These are phyloP conservation scores for Eremothecium coryli DNA, from an alignment of 1,139 yeast species.

Conservation along the genomic window DNA sequence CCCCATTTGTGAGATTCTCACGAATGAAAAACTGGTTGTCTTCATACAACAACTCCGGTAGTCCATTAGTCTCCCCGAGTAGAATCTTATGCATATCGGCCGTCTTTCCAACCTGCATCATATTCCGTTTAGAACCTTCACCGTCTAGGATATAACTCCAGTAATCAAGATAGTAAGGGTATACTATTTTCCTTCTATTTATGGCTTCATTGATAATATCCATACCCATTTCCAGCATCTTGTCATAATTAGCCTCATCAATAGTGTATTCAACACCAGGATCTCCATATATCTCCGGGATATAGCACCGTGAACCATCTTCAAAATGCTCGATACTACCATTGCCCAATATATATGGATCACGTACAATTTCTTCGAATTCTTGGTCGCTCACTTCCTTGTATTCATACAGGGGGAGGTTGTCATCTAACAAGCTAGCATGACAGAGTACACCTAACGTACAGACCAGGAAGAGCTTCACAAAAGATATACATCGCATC, in stretches of 20 bases:
- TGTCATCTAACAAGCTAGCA: no score
- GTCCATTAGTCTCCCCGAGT: background rate
- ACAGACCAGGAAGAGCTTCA: no score
- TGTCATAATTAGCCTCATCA: no score
- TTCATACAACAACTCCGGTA: conserved; percentile 19
- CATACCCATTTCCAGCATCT: background rate
- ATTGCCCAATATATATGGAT: background rate
- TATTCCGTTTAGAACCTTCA: background rate
- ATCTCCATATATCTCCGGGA: conserved; percentile 13
- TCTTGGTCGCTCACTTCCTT: background rate
- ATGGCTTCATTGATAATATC: conserved; percentile 1
- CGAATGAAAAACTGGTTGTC: conserved; percentile 39
- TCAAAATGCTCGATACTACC: conserved; percentile 1
- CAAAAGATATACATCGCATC: no score
- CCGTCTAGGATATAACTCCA: background rate
- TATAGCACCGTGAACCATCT: conserved; percentile 15
- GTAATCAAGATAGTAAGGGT: background rate
- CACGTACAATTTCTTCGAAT: background rate
- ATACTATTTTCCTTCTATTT: background rate
- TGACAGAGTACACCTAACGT: no score
- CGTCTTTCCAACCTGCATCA: background rate
- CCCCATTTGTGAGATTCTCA: conserved; percentile 53
- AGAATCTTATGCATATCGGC: background rate
- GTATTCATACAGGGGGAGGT: background rate
- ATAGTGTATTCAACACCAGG: no score